Evolutionary conservation across 139 green algal species (phyloP).

Genomic region (Deuterostichococcus epilithicus): DNA sequence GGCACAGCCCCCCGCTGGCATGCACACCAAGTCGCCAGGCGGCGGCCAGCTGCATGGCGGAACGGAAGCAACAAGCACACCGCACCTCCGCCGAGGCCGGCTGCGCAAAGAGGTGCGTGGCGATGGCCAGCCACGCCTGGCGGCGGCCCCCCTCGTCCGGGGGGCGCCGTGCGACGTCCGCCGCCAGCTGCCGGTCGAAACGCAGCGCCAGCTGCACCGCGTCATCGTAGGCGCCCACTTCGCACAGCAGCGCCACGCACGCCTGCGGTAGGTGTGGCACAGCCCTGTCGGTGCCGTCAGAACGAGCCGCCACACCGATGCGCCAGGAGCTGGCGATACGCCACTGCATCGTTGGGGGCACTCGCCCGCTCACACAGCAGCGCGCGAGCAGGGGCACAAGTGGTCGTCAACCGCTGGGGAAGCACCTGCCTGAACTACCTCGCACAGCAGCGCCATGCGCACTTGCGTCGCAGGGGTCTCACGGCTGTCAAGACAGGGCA

Average conservation of each 20-base stretch:
- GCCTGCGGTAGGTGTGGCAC: slow-evolving; percentile 31
- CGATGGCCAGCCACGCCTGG: slow-evolving; percentile 89
- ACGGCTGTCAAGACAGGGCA: too few relatives aligned
- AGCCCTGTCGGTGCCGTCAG: slow-evolving; percentile 21
- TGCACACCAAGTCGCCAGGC: too few relatives aligned
- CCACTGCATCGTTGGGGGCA: too few relatives aligned
- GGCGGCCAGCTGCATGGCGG: too few relatives aligned
- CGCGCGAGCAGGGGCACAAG: neutral
- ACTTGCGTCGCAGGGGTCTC: too few relatives aligned
- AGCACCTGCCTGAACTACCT: too few relatives aligned
- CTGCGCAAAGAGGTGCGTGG: slow-evolving; percentile 72
- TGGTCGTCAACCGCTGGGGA: neutral
- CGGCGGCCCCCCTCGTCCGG: slow-evolving; percentile 59
- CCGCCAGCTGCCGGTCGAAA: slow-evolving; percentile 73
- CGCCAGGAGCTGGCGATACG: too few relatives aligned
- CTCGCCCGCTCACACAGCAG: slow-evolving; percentile 18
- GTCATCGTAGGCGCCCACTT: slow-evolving; percentile 73
- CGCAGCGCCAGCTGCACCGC: slow-evolving; percentile 75
- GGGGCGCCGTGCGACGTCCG: slow-evolving; percentile 59
- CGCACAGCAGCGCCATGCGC: too few relatives aligned
- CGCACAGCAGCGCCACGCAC: slow-evolving; percentile 75
- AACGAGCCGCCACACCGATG: too few relatives aligned
- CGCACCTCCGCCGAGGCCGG: slow-evolving; percentile 10
- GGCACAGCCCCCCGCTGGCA: too few relatives aligned
- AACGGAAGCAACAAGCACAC: neutral